Evolutionary conservation across 805 yeast species (phyloP).

Genomic region (Saccharomycopsis sp.): DNA sequence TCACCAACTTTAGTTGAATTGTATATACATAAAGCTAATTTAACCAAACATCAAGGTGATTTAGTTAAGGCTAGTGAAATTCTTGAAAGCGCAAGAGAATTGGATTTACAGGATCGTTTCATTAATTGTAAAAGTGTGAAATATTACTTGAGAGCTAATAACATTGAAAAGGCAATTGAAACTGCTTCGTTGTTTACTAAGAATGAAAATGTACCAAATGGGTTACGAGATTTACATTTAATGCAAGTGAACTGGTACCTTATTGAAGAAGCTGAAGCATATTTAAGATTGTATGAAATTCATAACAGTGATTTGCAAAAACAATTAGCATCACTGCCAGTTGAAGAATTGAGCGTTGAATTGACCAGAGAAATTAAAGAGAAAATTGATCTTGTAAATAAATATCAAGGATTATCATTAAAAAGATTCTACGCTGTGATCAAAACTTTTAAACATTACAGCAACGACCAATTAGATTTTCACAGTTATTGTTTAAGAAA

Average conservation of each 20-base stretch:
- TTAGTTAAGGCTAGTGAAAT: conserved; percentile 52
- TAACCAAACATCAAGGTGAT: conserved; percentile 66
- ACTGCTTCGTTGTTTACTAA: conserved; percentile 76
- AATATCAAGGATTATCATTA: conserved; percentile 62
- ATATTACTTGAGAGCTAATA: conserved; percentile 70
- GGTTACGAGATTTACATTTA: conserved; percentile 75
- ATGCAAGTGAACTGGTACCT: conserved; percentile 94
- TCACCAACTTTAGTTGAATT: conserved; percentile 84
- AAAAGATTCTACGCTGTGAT: conserved; percentile 68
- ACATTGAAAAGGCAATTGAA: conserved; percentile 66
- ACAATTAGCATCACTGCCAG: conserved; percentile 3
- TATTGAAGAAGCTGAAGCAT: conserved; percentile 78
- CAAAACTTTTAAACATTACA: conserved; percentile 62
- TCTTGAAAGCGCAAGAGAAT: conserved; percentile 62
- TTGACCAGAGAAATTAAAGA: conserved; percentile 31
- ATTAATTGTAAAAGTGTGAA: conserved; percentile 84
- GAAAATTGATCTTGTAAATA: conserved; percentile 37
- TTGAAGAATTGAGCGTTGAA: conserved; percentile 25
- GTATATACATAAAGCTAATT: conserved; percentile 71
- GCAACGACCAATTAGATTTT: conserved; percentile 87
- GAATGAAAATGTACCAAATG: conserved; percentile 74
- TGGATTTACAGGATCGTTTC: conserved; percentile 87
- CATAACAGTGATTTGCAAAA: conserved; percentile 23
- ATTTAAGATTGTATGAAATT: conserved; percentile 48
- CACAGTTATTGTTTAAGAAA: conserved; percentile 86